Base-by-base conservation (phyloP, 164 flowering plant species). In the Umbellularia californica region DNA sequence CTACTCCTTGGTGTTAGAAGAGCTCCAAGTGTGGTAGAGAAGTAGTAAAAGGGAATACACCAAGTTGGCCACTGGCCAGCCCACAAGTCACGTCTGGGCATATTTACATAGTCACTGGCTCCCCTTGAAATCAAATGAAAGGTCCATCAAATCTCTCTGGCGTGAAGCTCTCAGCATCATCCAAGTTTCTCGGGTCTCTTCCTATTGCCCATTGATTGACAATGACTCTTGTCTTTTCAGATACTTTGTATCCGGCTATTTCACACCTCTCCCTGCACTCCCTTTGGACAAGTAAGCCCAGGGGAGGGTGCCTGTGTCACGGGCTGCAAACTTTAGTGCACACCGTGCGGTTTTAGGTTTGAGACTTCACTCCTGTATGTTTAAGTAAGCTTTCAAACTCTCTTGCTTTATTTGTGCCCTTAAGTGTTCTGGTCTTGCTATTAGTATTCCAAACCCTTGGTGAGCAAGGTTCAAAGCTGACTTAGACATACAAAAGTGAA, bases 221-320 rank as follows among this genome's bases (percentile, higher is more conserved):
- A n/a, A 78, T 52, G 17, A 83, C 77, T 74, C 33, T 30, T 1
- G 90, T 84, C 58, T 77, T 79, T 0, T 76, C 72, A 0, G 79
- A 81, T 50, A 85, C 75, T 13, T 78, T 12, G 35, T 84, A 85
- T 3, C 84, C 83, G 3, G 41, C 30, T 13, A 85, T 64, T 14
- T 23, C 71, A 65, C 74, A 76, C 17, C 41, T 70, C 28, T 78
- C 79, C 0, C 22, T 79, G 1, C 83, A 71, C 78, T 84, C 80
- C 58, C 87, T 69, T 4, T 87, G 84, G 41, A 81, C 74, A 10
- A 82, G 51, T 19, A 86, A 22, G 23, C 88, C 86, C 1, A 65
- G 80, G 0, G 84, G 84, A 50, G 84, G 88, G 74, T 84, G 87
- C 5, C 6, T n/a, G n/a, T n/a, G n/a, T n/a, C n/a, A n/a, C n/a